Evolutionary conservation across 2,329 filamentous ascomycete species (phyloP).

Genomic region (Aspergillus ustus): DNA sequence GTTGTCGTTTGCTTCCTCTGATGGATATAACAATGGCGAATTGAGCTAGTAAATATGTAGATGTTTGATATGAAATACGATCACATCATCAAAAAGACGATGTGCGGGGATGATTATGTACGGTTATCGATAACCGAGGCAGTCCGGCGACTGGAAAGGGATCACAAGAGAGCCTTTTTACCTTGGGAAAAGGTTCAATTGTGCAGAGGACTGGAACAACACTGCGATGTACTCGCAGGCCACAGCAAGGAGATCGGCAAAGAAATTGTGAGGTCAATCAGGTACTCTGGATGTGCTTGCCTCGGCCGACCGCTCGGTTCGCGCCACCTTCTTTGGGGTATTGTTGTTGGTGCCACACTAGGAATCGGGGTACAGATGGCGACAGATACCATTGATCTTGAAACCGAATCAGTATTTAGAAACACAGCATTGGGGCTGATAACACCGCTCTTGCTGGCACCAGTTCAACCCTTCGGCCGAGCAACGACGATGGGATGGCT

Average conservation of each 20-base stretch:
- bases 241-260: neutral
- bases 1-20: neutral
- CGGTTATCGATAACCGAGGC: slow-evolving; percentile 21
- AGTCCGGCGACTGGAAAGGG: neutral
- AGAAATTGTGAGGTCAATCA: no score
- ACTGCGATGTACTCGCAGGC: neutral
- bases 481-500: neutral
- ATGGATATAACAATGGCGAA: neutral
- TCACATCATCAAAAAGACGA: slow-evolving; percentile 12
- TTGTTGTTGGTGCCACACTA: neutral
- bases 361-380: neutral
- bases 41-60: neutral
- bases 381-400: neutral
- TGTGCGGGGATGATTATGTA: slow-evolving; percentile 12
- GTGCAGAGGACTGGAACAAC: neutral
- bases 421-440: neutral
- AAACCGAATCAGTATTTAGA: neutral
- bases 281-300: neutral
- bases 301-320: neutral
- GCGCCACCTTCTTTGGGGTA: neutral
- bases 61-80: slow-evolving; percentile 1
- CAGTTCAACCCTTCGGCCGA: neutral
- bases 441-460: neutral
- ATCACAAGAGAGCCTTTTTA: neutral
- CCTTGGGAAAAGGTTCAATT: neutral